These are phyloP conservation scores for Talaromyces albobiverticillius DNA, from an alignment of 2,329 filamentous ascomycete genomes.

Conservation along the genomic window DNA sequence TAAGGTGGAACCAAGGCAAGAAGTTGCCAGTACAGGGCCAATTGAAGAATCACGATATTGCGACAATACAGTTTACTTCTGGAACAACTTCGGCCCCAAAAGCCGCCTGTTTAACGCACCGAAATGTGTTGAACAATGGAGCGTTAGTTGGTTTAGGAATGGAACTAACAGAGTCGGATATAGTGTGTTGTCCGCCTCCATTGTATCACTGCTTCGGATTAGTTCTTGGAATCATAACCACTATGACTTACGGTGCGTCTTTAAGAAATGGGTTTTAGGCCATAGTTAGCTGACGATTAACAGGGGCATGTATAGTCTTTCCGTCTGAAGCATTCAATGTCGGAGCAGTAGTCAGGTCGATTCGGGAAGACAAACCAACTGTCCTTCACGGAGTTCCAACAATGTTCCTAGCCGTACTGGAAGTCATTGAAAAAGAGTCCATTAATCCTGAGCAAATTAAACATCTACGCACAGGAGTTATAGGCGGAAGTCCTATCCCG, in stretches of 20 bases:
- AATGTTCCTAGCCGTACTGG: not conserved
- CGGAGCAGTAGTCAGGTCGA: not conserved
- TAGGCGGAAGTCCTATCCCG: not conserved
- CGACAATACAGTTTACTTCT: not conserved
- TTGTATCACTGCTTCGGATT: not conserved
- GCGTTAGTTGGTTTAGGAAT: not conserved
- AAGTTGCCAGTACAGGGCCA: not conserved
- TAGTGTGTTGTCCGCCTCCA: not conserved
- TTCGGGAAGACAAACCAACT: not conserved
- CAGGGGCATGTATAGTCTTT: not conserved
- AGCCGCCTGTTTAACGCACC: not conserved
- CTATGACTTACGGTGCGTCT: not conserved
- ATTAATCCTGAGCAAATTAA: not conserved
- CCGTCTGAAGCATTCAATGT: not conserved
- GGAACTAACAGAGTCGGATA: not conserved
- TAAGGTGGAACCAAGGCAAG: not conserved
- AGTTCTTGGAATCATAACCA: not conserved
- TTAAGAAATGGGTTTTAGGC: not conserved
- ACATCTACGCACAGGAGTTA: not conserved
- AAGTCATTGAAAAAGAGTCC: not conserved
- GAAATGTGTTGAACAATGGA: not conserved
- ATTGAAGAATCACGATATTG: not conserved
- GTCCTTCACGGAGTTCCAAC: not conserved
- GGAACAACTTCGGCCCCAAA: not conserved
- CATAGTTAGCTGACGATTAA: not conserved